Evolutionary conservation across 2,329 filamentous ascomycete genomes (phyloP), one percentile per base, ranked within the genome.

Genomic region (Teratosphaeria zuluensis): DNA sequence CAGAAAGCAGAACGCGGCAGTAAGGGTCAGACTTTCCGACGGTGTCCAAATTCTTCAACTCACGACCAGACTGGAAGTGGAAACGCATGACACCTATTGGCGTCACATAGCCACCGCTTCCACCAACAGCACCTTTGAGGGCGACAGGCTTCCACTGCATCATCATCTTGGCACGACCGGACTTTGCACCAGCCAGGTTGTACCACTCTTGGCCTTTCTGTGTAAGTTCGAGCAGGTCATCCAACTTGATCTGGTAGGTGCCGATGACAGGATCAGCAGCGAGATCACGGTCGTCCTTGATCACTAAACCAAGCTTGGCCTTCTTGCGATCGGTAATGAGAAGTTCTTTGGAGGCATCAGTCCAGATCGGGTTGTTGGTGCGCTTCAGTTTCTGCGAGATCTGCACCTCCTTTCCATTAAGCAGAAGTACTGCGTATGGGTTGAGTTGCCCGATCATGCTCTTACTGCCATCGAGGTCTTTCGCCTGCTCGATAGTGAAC

Each of bases 21-120:
- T 99, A 99, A 0, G 94, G 90, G 73, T 99, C 95, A 0, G 94
- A 97, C 75, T 97, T 97, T 75, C 94, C 94, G 73, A 99, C 84
- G 2, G 90, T 90, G 75, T 99, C 94, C 56, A 96, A 82, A 72
- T 99, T 99, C 60, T 91, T 89, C 51, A 99, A 81, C 66, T 92
- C 84, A 55, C 81, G 83, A 32, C 90, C 94, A 68, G 84, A 86
- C 76, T 89, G 84, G 78, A 97, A 92, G 74, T 99, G 92, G 65
- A 99, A 80, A 62, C 94, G 87, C 85, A 97, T 90, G 24, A 99
- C 91, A 75, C 94, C 94, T 64, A 99, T 89, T 0, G 94, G 94
- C 1, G 89, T 92, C 60, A 95, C 81, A 73, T 99, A 99, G 58
- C 94, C 94, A 55, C 89, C 90, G 57, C 89, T 90, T 57, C 89